Evolutionary conservation across 306 rosid species (phyloP).

Genomic region (Begonia loranthoides): DNA sequence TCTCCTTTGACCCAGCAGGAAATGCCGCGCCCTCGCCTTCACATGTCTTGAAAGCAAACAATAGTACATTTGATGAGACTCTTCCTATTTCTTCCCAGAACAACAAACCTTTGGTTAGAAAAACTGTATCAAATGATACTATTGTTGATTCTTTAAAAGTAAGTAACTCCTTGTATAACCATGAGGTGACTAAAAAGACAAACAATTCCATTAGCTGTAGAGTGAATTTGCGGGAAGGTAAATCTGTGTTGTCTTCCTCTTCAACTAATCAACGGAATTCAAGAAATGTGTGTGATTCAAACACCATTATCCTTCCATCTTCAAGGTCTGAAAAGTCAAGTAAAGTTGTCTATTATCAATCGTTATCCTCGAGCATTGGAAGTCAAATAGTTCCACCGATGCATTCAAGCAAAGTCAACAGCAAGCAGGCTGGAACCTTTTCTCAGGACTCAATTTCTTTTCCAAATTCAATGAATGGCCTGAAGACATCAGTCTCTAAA

Average conservation of each 20-base stretch:
- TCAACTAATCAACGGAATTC: slow-evolving; percentile 15
- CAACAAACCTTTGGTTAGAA: slow-evolving; percentile 14
- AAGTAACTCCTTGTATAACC: slow-evolving; percentile 16
- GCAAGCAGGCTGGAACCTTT: slow-evolving; percentile 19
- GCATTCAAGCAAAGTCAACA: slow-evolving; percentile 19
- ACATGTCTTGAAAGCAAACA: slow-evolving; percentile 17
- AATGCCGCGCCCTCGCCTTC: slow-evolving; percentile 24
- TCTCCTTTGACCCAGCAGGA: slow-evolving; percentile 22
- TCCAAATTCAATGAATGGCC: slow-evolving; percentile 38
- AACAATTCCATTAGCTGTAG: slow-evolving; percentile 7
- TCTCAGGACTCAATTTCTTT: slow-evolving; percentile 32
- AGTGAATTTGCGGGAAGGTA: slow-evolving; percentile 24
- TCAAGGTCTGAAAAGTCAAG: slow-evolving; percentile 21
- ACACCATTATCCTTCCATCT: slow-evolving; percentile 18
- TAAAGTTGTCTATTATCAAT: slow-evolving; percentile 22
- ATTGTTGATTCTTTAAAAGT: slow-evolving; percentile 15
- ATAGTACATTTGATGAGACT: slow-evolving; percentile 15
- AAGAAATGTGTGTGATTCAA: slow-evolving; percentile 23
- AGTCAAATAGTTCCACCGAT: slow-evolving; percentile 15
- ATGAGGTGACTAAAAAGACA: slow-evolving; percentile 13
- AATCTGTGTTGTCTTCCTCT: slow-evolving; percentile 17
- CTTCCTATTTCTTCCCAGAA: slow-evolving; percentile 13
- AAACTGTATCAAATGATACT: slow-evolving; percentile 18
- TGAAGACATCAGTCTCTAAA: slow-evolving; percentile 56
- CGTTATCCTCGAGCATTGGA: slow-evolving; percentile 23